phyloP scores from a whole-genome alignment of 2,329 filamentous ascomycete genomes.

The Penicillium sp. region DNA sequence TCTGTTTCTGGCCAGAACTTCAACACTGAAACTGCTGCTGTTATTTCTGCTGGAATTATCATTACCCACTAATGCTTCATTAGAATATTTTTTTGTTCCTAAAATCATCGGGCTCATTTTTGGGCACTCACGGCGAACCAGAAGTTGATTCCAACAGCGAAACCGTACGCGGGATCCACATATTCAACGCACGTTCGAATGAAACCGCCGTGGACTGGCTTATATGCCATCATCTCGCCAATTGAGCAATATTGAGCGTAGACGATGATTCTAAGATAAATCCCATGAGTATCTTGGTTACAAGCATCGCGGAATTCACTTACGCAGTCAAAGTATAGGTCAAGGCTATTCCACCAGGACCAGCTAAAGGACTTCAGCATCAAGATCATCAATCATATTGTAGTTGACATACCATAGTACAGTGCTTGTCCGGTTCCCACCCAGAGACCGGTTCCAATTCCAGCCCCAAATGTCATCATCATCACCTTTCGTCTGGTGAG shows the following conservation, averaged over 20 bases:
- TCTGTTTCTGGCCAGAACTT: conserved; percentile 33
- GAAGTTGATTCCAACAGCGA: conserved; percentile 36
- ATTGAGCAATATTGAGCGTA: conserved; percentile 35
- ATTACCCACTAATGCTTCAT: conserved; percentile 28
- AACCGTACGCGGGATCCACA: conserved; percentile 33
- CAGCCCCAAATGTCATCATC: conserved; percentile 41
- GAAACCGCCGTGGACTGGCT: conserved; percentile 35
- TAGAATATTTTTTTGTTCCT: background rate
- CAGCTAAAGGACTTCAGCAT: conserved; percentile 18
- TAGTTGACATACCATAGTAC: conserved; percentile 25
- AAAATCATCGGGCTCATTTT: background rate
- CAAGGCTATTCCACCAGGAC: conserved; percentile 34
- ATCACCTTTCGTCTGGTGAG: conserved; percentile 37
- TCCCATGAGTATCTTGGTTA: background rate
- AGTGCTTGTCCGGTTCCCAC: conserved; percentile 38
- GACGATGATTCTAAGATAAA: conserved; percentile 27
- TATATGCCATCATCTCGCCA: conserved; percentile 34
- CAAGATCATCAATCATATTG: background rate
- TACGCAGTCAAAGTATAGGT: conserved; percentile 34
- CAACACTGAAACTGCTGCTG: conserved; percentile 33
- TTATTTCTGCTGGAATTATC: conserved; percentile 37
- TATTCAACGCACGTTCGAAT: conserved; percentile 34
- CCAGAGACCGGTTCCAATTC: conserved; percentile 38
- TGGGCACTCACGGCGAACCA: conserved; percentile 29
- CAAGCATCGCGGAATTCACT: background rate